Evolutionary conservation across 164 flowering plant species (phyloP), one percentile per base, ranked within the genome.

Genomic region (Sextonia rubra): DNA sequence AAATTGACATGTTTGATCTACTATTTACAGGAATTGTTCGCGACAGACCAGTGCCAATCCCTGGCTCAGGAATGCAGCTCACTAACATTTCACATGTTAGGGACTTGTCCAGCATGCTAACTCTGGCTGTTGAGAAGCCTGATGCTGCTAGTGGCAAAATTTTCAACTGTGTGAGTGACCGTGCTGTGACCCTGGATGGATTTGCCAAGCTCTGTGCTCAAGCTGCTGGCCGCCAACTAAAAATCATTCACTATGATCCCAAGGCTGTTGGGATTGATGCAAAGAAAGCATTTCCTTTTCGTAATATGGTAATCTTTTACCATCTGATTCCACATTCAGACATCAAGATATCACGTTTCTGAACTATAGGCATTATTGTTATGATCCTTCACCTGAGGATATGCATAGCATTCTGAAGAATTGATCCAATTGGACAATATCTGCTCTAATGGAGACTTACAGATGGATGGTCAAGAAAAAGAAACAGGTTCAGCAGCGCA

Each of bases 11-110:
- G 17, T 52, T 27, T 12, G 6, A 18, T 6, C 20, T 70, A 14
- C 47, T 55, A 15, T 70, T 75, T 23, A 15, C 88, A 95, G 99
- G 99, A 69, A 91, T 95, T 76, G 98, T 95, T 48, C 85, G 99
- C 25, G 87, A 89, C 75, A 86, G 99, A 74, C 90, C 98, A 20
- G 86, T 95, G 64, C 97, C 86, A 2, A 95, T 95, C 78, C 99
- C 99, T 6, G 97, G 98, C 29, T 91, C 99, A 11, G 99, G 99
- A 68, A 85, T 95, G 96, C 99, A 95, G 70, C 93, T 95, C 29
- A 93, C 97, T 20, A 95, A 95, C 87, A 95, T 95, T 0, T 64
- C 97, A 60, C 99, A 91, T 75, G 97, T 87, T 32, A 85, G 85
- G 74, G 99, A 95, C 83, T 84, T 95, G 60, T 90, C 97, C 4